These are phyloP conservation scores for Epichloe coenophiala DNA, from an alignment of 2,329 filamentous ascomycete genomes.

Conservation along the genomic window DNA sequence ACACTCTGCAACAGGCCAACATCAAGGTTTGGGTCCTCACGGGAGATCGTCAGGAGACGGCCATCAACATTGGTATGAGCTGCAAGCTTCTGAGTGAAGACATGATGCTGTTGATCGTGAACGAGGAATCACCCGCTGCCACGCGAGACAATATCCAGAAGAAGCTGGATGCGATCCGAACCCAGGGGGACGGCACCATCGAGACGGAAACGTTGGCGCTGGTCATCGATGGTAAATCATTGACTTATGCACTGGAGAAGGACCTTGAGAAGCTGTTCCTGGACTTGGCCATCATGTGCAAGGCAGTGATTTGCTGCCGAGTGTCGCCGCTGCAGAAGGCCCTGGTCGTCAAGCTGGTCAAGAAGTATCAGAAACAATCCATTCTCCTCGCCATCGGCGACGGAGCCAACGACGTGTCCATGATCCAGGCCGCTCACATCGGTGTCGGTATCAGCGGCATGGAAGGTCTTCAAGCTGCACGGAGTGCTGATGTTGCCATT, in stretches of 20 bases:
- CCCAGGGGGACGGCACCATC: slow-evolving; percentile 58
- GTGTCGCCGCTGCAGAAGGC: slow-evolving; percentile 96
- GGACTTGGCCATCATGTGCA: slow-evolving; percentile 88
- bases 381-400: slow-evolving; percentile 94
- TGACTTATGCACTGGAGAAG: slow-evolving; percentile 85
- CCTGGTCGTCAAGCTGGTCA: slow-evolving; percentile 93
- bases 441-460: slow-evolving; percentile 94
- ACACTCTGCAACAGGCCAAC: slow-evolving; percentile 87
- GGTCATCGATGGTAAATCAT: slow-evolving; percentile 89
- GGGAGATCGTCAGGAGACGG: slow-evolving; percentile 93
- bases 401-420: slow-evolving; percentile 97
- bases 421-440: slow-evolving; percentile 98
- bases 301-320: slow-evolving; percentile 96
- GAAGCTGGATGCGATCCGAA: slow-evolving; percentile 82
- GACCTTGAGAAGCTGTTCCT: slow-evolving; percentile 89
- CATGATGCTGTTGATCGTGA: slow-evolving; percentile 94
- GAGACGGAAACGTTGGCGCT: slow-evolving; percentile 81
- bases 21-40: slow-evolving; percentile 99
- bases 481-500: slow-evolving; percentile 91
- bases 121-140: slow-evolving; percentile 67
- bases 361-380: slow-evolving; percentile 75
- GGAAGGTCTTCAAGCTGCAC: slow-evolving; percentile 90
- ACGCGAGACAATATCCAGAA: slow-evolving; percentile 85
- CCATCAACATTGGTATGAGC: slow-evolving; percentile 99
- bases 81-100: slow-evolving; percentile 97